phyloP scores from a whole-genome alignment of 2,329 filamentous ascomycete genomes.

The Aspergillus viridinutans region DNA sequence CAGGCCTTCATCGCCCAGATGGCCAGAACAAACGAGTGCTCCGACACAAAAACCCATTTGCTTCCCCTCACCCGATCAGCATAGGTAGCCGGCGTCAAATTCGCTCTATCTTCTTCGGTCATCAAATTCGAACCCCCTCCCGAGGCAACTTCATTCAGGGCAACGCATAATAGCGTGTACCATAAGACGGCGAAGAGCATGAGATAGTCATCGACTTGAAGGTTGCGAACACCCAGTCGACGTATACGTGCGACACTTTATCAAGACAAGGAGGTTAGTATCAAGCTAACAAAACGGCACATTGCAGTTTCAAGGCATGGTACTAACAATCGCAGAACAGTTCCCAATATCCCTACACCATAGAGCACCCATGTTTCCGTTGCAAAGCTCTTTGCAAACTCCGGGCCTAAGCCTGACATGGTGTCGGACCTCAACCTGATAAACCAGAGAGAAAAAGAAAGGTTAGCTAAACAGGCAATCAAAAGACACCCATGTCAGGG shows the following conservation, averaged over 20 bases:
- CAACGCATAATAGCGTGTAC: slow-evolving; percentile 54
- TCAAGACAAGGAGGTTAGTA: not conserved
- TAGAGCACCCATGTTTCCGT: slow-evolving; percentile 42
- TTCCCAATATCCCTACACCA: slow-evolving; percentile 34
- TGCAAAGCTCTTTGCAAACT: slow-evolving; percentile 26
- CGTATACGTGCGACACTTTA: slow-evolving; percentile 36
- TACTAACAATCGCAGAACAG: slow-evolving; percentile 37
- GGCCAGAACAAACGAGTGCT: slow-evolving; percentile 58
- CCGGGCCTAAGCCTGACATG: slow-evolving; percentile 27
- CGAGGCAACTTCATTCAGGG: slow-evolving; percentile 52
- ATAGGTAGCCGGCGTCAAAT: slow-evolving; percentile 46
- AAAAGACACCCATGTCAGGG: slow-evolving; percentile 6
- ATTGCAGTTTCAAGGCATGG: slow-evolving; percentile 17
- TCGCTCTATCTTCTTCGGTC: slow-evolving; percentile 42
- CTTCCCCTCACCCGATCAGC: slow-evolving; percentile 48
- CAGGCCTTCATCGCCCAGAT: slow-evolving; percentile 52
- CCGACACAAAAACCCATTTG: slow-evolving; percentile 60
- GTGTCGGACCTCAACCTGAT: slow-evolving; percentile 17
- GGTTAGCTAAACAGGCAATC: not conserved
- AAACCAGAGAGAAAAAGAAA: slow-evolving; percentile 2
- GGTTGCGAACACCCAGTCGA: slow-evolving; percentile 44
- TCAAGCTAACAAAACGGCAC: not conserved
- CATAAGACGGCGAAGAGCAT: slow-evolving; percentile 53
- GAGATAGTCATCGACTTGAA: slow-evolving; percentile 54
- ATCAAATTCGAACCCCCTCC: slow-evolving; percentile 59